Evolutionary conservation across 768 basidiomycete genomes (phyloP).

Genomic region (Boletus vinaceobasis): DNA sequence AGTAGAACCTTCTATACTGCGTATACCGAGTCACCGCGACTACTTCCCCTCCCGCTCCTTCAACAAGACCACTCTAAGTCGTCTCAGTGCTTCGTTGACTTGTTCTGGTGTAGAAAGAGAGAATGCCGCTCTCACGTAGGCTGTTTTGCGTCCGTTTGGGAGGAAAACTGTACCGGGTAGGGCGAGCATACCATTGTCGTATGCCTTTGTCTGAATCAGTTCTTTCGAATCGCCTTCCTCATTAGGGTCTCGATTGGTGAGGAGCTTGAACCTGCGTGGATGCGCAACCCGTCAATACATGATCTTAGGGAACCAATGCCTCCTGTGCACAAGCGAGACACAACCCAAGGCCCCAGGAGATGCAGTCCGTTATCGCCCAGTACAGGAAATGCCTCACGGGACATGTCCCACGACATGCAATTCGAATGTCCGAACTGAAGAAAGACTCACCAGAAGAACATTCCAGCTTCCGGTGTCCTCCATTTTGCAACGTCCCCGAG

Average conservation of each 20-base stretch:
- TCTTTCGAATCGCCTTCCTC: constrained; percentile 64
- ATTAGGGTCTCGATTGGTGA: constrained; percentile 35
- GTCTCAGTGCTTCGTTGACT: constrained; percentile 67
- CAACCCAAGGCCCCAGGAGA: not conserved
- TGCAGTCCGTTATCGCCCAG: not conserved
- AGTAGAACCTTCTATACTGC: not conserved
- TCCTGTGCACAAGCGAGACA: constrained; percentile 1
- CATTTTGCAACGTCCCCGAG: constrained; percentile 76
- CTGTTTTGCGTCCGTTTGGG: constrained; percentile 64
- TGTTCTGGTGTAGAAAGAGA: constrained; percentile 63
- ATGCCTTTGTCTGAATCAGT: constrained; percentile 70
- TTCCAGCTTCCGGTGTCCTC: constrained; percentile 69
- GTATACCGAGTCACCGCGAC: not conserved
- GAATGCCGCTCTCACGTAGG: constrained; percentile 82
- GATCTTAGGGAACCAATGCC: constrained; percentile 7
- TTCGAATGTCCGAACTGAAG: constrained; percentile 8
- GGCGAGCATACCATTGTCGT: constrained; percentile 82
- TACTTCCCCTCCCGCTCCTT: constrained; percentile 20
- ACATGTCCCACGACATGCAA: constrained; percentile 3
- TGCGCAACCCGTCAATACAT: constrained; percentile 15
- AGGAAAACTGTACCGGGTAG: constrained; percentile 83
- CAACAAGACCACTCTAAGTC: constrained; percentile 47
- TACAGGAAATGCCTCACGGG: constrained; percentile 1
- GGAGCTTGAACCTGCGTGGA: constrained; percentile 63
- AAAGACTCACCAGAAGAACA: constrained; percentile 78